Evolutionary conservation across 2,329 filamentous ascomycete species (phyloP), one percentile per base, ranked within the genome.

Genomic region (Apiospora sp.): DNA sequence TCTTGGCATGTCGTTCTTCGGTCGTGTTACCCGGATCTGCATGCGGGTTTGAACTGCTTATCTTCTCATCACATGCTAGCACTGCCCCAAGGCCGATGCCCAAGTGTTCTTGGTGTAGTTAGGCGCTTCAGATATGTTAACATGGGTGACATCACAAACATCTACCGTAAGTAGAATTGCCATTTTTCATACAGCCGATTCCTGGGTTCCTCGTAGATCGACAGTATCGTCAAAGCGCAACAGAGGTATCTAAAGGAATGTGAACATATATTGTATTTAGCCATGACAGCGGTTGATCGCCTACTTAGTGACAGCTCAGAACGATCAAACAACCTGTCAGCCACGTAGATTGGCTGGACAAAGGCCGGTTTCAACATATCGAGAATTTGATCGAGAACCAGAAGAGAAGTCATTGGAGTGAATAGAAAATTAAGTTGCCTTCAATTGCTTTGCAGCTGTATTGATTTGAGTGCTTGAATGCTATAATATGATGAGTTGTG

Each of bases 371-470:
- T 46, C 44, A 46, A 14, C 14, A 46, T 46, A 19, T 19, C 44
- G 37, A 8, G 37, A 41, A 10, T 41, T 41, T 8, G 8, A 41
- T 41, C 10, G 8, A 10, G 37, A 5, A 41, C 37, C 8, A 41
- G 37, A 41, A 41, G 10, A 41, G 7, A 8, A 48, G 22, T 22
- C 4, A 48, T 48, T 48, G 16, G 44, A 48, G 44, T 22, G 8
- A 5, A 48, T 8, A 4, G 6, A 19, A 7, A 48, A 22, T 5
- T 22, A 19, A 46, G 16, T 61, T 37, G 30, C 4, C 19, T 37
- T 61, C 30, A 61, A 61, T 61, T n/a, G 54, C 30, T 61, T 61
- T 37, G 54, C 54, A 61, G 54, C 30, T 61, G 16, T 37, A 5
- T 61, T 61, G 54, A 61, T 61, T 37, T 22, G 30, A 4, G 54